phyloP scores from a whole-genome alignment of 1,139 yeast genomes.

The Protomyces lactucae-debilis region DNA sequence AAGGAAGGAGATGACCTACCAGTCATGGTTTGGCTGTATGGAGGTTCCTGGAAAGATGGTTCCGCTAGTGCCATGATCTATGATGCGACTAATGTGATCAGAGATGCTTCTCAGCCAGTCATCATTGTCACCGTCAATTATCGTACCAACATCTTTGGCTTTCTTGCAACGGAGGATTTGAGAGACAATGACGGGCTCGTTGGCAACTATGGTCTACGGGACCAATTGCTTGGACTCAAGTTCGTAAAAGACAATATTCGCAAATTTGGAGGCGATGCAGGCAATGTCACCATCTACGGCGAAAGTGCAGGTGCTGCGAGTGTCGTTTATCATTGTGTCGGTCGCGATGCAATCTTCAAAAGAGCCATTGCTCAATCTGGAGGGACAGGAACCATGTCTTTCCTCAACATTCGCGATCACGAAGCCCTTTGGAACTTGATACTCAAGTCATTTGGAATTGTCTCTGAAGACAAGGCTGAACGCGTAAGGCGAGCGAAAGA shows the following conservation, averaged over 20 bases:
- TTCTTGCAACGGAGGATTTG: slow-evolving; percentile 35
- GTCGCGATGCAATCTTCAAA: slow-evolving; percentile 13
- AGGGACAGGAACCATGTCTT: slow-evolving; percentile 21
- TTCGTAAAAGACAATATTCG: slow-evolving; percentile 42
- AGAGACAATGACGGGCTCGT: slow-evolving; percentile 28
- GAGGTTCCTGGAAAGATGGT: slow-evolving; percentile 42
- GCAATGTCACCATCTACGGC: slow-evolving; percentile 40
- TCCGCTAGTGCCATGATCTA: slow-evolving; percentile 38
- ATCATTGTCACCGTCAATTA: slow-evolving; percentile 43
- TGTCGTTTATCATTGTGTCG: slow-evolving; percentile 20
- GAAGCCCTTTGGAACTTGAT: slow-evolving; percentile 11
- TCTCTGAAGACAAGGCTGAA: neutral
- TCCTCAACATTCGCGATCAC: neutral
- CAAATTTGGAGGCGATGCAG: slow-evolving; percentile 41
- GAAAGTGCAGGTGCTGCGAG: slow-evolving; percentile 42
- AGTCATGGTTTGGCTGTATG: slow-evolving; percentile 43
- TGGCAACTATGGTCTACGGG: slow-evolving; percentile 41
- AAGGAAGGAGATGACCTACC: slow-evolving; percentile 32
- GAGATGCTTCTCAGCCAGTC: slow-evolving; percentile 35
- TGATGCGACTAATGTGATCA: slow-evolving; percentile 39
- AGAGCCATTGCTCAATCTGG: slow-evolving; percentile 24
- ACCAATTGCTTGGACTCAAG: slow-evolving; percentile 39
- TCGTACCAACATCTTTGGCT: slow-evolving; percentile 41
- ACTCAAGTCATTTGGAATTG: slow-evolving; percentile 5
- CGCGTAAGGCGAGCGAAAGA: slow-evolving; percentile 8